phyloP scores from a whole-genome alignment of 73 alveolate genomes.

The Paramecium primaurelia region DNA sequence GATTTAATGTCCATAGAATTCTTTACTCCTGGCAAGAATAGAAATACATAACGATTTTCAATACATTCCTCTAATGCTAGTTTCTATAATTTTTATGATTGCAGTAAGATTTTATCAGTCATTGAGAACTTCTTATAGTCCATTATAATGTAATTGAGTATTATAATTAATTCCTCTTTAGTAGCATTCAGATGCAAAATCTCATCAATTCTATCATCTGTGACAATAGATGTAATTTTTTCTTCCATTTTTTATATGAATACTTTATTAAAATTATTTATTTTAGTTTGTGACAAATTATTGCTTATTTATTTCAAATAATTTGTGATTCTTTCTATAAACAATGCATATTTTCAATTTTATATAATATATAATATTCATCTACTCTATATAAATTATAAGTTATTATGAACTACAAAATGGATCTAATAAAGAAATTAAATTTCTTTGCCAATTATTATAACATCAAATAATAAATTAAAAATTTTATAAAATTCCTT shows the following conservation, averaged over 20 bases:
- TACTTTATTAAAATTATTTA: conserved; percentile 19
- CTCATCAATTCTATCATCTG: conserved; percentile 28
- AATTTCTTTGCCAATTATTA: not conserved
- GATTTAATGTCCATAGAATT: not conserved
- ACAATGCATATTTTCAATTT: not conserved
- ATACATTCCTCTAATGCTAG: not conserved
- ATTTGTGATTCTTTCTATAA: not conserved
- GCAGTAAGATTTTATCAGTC: not conserved
- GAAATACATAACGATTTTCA: not conserved
- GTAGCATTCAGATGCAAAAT: not conserved
- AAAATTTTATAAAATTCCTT: not conserved
- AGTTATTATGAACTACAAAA: not conserved
- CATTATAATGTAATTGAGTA: not conserved
- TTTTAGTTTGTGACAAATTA: conserved; percentile 10
- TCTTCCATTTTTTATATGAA: not conserved
- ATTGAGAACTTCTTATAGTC: not conserved
- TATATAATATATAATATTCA: not conserved
- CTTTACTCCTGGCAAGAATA: not conserved
- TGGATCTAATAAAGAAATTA: not conserved
- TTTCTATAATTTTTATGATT: not conserved
- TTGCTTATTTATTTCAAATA: not conserved
- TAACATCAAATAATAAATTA: not conserved
- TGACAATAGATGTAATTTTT: not conserved
- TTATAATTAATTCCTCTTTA: not conserved
- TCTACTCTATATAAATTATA: not conserved